Evolutionary conservation across 257 asterid genomes (phyloP).

Genomic region (Galeopsis tetrahit): DNA sequence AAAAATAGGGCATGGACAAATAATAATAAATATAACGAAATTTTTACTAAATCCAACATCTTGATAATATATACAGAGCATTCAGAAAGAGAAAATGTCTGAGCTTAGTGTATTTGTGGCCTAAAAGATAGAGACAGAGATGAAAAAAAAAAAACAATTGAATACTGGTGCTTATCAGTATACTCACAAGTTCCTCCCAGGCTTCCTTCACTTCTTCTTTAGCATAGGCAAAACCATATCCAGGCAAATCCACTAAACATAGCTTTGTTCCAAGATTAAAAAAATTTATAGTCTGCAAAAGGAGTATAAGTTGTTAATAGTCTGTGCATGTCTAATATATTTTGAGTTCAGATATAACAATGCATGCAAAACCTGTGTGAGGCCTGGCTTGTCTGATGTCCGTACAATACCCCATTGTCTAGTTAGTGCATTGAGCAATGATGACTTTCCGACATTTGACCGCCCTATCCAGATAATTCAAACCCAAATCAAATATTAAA

Average conservation of each 20-base stretch:
- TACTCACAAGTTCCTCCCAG: slow-evolving; percentile 98
- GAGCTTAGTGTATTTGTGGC: background rate
- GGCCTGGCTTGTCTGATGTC: slow-evolving; percentile 99
- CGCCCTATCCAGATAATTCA: slow-evolving; percentile 58
- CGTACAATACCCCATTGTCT: slow-evolving; percentile 98
- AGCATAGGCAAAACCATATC: slow-evolving; percentile 98
- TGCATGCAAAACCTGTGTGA: slow-evolving; percentile 74
- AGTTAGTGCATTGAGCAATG: slow-evolving; percentile 85
- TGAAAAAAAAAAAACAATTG: slow-evolving; percentile 25
- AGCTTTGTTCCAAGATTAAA: slow-evolving; percentile 84
- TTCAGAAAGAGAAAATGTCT: slow-evolving; percentile 10
- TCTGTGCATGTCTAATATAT: slow-evolving; percentile 22
- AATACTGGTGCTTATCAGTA: slow-evolving; percentile 30
- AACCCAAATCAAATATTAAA: slow-evolving; percentile 23
- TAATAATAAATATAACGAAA: slow-evolving; percentile 14
- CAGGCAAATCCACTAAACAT: slow-evolving; percentile 94
- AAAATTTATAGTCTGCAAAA: slow-evolving; percentile 79
- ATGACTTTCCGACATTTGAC: slow-evolving; percentile 97
- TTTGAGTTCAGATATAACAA: slow-evolving; percentile 25
- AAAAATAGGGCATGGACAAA: slow-evolving; percentile 24
- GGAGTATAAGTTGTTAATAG: slow-evolving; percentile 35
- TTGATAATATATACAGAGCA: slow-evolving; percentile 20
- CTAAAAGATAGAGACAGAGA: slow-evolving; percentile 2
- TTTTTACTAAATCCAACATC: slow-evolving; percentile 25
- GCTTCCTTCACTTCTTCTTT: slow-evolving; percentile 96